Conservation (phyloP, 1,284 basidiomycete species). For the Gastroboletus turbinatus region DNA sequence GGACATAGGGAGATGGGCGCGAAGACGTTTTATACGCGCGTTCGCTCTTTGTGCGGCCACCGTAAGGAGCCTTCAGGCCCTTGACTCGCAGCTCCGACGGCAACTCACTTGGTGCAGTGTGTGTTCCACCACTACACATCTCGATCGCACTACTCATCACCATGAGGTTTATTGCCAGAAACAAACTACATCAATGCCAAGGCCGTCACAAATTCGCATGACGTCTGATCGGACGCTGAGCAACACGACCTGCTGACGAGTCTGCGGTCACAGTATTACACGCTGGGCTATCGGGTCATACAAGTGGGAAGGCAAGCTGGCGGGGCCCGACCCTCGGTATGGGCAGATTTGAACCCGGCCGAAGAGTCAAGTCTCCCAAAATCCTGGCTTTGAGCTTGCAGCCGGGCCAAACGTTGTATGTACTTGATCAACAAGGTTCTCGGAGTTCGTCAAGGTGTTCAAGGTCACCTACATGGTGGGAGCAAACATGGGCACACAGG, state of each 20-base stretch:
- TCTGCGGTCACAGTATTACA: neutral
- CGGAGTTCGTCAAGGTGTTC: neutral
- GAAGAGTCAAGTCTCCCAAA: neutral
- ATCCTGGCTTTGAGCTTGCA: neutral
- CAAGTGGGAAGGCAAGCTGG: neutral
- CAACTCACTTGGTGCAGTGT: neutral
- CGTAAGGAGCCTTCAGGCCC: too few relatives aligned
- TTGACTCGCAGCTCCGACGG: too few relatives aligned
- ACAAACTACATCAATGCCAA: neutral
- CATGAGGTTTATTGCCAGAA: neutral
- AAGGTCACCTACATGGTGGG: neutral
- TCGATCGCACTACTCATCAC: neutral
- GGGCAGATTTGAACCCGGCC: neutral
- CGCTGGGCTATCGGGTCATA: neutral
- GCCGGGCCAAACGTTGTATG: neutral
- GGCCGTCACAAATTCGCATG: neutral
- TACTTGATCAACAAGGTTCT: neutral
- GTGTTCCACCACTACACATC: neutral
- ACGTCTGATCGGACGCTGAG: conserved; percentile 1
- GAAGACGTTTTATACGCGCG: neutral
- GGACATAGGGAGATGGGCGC: conserved; percentile 1
- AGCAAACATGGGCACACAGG: neutral
- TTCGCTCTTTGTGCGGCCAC: conserved; percentile 16
- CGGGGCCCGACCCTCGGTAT: neutral
- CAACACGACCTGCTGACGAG: neutral